Percentiles rank a stretch among this genome's conserved stretches.
Evolutionary conservation across 1,139 yeast species (phyloP).

Genomic region (Zygosaccharomyces sapae): DNA sequence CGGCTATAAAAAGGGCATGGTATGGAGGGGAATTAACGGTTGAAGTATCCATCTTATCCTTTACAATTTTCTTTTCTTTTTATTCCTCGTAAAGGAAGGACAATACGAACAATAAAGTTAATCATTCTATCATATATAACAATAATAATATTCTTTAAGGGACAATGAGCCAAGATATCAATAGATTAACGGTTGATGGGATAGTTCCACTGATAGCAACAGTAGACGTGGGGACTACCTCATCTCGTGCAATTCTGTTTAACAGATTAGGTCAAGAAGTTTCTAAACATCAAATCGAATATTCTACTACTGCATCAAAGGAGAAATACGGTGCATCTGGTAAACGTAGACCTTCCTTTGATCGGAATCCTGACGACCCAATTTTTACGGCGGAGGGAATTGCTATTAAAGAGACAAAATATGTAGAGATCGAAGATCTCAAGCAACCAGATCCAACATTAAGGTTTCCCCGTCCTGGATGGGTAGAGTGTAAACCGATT

Average conservation of each 20-base stretch:
- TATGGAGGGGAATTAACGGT: background rate
- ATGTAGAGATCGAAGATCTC: conserved; percentile 57
- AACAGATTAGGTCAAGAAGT: conserved; percentile 68
- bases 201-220: conserved; percentile 56
- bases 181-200: conserved; percentile 14
- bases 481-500: conserved; percentile 94
- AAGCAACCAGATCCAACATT: conserved; percentile 63
- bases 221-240: conserved; percentile 90
- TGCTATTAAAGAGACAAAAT: conserved; percentile 54
- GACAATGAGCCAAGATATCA: conserved; percentile 6
- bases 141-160: background rate
- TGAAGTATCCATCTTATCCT: background rate
- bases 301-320: conserved; percentile 60
- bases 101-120: too few relatives aligned
- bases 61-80: too few relatives aligned
- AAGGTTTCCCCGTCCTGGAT: conserved; percentile 73
- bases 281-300: conserved; percentile 86
- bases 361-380: conserved; percentile 39
- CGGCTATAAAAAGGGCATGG: background rate
- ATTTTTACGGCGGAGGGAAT: conserved; percentile 74
- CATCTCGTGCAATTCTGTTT: conserved; percentile 86
- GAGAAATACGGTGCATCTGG: conserved; percentile 40
- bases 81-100: too few relatives aligned
- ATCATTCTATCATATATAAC: too few relatives aligned
- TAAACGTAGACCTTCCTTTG: conserved; percentile 34